These are phyloP conservation scores for Trichoderma sp. DNA, from an alignment of 2,329 filamentous ascomycete species.

Conservation along the genomic window DNA sequence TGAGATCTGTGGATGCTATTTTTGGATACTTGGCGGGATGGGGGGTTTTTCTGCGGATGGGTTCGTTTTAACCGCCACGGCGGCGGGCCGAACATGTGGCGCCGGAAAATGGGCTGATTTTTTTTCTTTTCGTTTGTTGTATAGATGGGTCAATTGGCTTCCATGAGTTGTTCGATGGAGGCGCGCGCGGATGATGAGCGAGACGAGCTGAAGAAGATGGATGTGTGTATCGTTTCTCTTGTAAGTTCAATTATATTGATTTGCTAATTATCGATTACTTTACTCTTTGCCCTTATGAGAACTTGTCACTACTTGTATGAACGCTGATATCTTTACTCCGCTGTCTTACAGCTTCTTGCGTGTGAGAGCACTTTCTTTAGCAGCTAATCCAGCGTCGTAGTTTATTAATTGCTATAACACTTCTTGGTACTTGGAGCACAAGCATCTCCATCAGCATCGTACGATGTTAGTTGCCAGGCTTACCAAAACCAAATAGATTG, in stretches of 20 bases:
- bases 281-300: neutral
- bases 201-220: neutral
- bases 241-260: neutral
- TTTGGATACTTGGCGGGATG: neutral
- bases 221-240: neutral
- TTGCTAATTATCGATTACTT: neutral
- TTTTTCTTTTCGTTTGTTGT: neutral
- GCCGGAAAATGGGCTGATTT: neutral
- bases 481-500: neutral
- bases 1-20: neutral
- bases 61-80: slow-evolving; percentile 10
- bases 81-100: slow-evolving; percentile 14
- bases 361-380: neutral
- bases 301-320: too few relatives aligned
- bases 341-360: neutral
- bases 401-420: neutral
- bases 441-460: neutral
- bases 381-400: too few relatives aligned
- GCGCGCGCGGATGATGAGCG: neutral
- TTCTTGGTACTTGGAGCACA: neutral
- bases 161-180: neutral
- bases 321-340: too few relatives aligned
- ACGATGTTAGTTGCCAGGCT: neutral
- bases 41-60: neutral
- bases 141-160: neutral